Base-by-base conservation (phyloP, 2,329 filamentous ascomycete genomes). In the Chaetomium olivaceum region DNA sequence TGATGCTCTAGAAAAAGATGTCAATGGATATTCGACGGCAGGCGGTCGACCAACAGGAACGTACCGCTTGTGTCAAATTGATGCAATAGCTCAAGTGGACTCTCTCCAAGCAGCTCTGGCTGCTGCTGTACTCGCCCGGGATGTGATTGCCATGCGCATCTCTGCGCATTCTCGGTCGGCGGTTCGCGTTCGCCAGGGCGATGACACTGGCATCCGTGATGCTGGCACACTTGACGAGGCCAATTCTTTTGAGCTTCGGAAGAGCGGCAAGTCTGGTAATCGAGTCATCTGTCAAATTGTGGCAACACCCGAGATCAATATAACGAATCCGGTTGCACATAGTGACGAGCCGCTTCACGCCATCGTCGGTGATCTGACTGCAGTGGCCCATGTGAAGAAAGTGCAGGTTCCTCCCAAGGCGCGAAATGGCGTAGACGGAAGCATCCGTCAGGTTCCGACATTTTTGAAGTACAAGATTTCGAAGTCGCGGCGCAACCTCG, bases 311-410 rank as follows among this genome's bases (percentile, higher is more conserved):
- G 52, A 99, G 81, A 75, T 99, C 95, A 69, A 99, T 99, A 76
- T 99, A 99, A 63, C 95, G 87, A 71, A 99, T 98, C 27, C 95
- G 88, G 74, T 94, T 98, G 82, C 95, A 99, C 61, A 83, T 83
- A 71, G 90, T 89, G 48, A 97, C 92, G 36, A 99, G 83, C 63
- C 88, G 89, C 72, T 91, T 91, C 21, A 99, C 92, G 1, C 92
- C 93, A 43, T 88, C 84, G 74, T 99, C 95, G 0, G 94, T 97
- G 74, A 99, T 93, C 56, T 93, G 88, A 31, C 87, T 87, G 77
- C 95, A 99, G 77, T 99, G 95, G 11, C 95, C 95, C 1, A 99
- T 84, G 74, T 99, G 95, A 61, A 99, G 89, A 76, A 97, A 98
- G 77, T 99, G 95, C 62, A 99, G 81, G 73, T 98, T 99, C 82